Evolutionary conservation across 2,329 filamentous ascomycete species (phyloP).

Genomic region (Coniochaeta ligniaria): DNA sequence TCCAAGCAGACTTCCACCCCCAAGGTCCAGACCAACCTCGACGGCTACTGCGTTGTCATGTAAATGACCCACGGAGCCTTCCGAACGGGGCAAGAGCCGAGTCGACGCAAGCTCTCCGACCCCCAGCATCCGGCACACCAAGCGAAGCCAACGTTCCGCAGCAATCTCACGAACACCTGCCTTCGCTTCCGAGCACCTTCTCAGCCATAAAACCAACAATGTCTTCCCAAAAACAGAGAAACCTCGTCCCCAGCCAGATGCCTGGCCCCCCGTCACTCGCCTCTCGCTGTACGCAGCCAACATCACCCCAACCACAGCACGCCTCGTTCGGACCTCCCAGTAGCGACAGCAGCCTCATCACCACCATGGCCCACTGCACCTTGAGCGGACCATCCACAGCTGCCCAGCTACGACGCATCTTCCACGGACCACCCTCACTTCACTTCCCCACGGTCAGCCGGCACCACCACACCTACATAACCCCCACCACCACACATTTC

Average conservation of each 20-base stretch:
- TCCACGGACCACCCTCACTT: background rate
- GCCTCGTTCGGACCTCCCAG: constrained; percentile 1
- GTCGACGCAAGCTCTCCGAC: background rate
- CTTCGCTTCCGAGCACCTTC: background rate
- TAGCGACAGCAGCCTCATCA: background rate
- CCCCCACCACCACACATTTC: background rate
- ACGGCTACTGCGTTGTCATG: constrained; percentile 25
- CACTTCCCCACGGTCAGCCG: constrained; percentile 1
- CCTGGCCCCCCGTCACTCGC: background rate
- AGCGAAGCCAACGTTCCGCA: background rate
- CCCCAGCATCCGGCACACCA: background rate
- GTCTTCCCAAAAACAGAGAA: background rate
- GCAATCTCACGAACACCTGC: background rate
- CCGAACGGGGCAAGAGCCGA: constrained; percentile 1
- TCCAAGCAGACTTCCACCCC: constrained; percentile 18
- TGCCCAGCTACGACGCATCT: background rate
- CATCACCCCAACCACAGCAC: background rate
- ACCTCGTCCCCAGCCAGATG: background rate
- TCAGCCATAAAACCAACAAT: background rate
- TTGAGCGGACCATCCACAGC: constrained; percentile 3
- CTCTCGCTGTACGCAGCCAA: background rate
- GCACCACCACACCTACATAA: background rate
- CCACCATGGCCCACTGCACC: constrained; percentile 1
- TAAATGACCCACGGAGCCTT: constrained; percentile 17
- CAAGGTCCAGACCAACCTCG: constrained; percentile 12